Percentiles rank a stretch among this genome's conserved stretches.
Evolutionary conservation across 306 rosid genomes (phyloP).

Genomic region (Corylus heterophylla): DNA sequence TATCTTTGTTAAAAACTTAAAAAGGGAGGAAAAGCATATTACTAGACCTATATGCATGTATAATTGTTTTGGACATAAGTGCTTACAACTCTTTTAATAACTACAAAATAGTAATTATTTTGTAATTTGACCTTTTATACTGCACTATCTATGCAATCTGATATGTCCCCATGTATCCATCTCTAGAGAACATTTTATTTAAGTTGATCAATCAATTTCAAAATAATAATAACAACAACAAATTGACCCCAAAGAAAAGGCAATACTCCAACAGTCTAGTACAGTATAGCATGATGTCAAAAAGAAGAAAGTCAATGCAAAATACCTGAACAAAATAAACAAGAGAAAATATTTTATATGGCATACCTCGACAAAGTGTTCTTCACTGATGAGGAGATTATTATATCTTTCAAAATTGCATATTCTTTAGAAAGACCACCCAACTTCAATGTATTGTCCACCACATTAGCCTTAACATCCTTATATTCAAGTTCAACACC

Average conservation of each 20-base stretch:
- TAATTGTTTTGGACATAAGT: background rate
- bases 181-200: no score
- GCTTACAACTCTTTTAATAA: no score
- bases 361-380: constrained; percentile 68
- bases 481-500: constrained; percentile 30
- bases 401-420: constrained; percentile 61
- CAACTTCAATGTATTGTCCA: constrained; percentile 40
- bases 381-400: constrained; percentile 50
- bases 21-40: background rate
- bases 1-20: background rate
- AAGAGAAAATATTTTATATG: constrained; percentile 15
- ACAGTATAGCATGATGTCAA: background rate
- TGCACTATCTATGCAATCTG: no score
- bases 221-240: background rate
- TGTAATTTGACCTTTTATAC: no score
- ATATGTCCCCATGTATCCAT: no score
- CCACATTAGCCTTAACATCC: constrained; percentile 35
- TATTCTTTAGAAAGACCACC: constrained; percentile 88
- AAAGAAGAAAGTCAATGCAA: background rate
- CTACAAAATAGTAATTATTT: no score
- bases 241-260: background rate
- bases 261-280: background rate
- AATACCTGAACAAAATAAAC: constrained; percentile 10
- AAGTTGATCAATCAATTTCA: background rate
- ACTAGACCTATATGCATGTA: background rate